Percentiles rank a stretch among this genome's conserved stretches.
These are phyloP conservation scores for Glebionis coronaria DNA, from an alignment of 129 eudicot species.

Conservation along the genomic window DNA sequence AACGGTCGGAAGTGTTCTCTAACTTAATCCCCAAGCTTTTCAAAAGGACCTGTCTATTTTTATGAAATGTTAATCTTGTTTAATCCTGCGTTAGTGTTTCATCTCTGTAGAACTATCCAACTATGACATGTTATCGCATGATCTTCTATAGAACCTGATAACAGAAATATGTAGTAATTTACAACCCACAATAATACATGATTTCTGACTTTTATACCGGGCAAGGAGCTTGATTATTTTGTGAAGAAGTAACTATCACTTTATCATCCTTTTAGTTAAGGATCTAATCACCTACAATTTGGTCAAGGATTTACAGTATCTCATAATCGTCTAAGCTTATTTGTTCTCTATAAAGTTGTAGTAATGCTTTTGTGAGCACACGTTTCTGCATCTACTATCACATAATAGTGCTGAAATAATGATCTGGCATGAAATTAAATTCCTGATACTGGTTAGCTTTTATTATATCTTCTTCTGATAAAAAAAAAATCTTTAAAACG, in stretches of 20 bases:
- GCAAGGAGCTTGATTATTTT: constrained; percentile 5
- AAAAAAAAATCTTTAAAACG: not conserved
- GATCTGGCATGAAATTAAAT: not conserved
- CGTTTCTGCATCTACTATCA: no score
- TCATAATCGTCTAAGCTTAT: not conserved
- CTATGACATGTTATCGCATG: not conserved
- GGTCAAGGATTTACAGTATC: not conserved
- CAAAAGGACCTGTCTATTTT: not conserved
- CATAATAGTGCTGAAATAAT: no score
- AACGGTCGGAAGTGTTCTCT: no score
- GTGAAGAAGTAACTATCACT: not conserved
- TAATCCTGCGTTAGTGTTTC: not conserved
- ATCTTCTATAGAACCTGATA: not conserved
- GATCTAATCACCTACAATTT: not conserved
- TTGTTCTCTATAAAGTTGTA: no score
- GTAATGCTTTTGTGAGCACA: no score
- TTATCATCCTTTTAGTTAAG: not conserved
- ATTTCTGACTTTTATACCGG: not conserved
- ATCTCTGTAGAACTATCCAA: not conserved
- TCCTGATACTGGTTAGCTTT: not conserved
- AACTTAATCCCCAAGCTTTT: not conserved
- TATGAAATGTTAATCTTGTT: not conserved
- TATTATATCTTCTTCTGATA: not conserved
- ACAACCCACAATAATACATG: not conserved
- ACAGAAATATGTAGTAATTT: not conserved